Base-by-base conservation (phyloP, 352 stramenopile genomes). In the Blastocystis hominis region DNA sequence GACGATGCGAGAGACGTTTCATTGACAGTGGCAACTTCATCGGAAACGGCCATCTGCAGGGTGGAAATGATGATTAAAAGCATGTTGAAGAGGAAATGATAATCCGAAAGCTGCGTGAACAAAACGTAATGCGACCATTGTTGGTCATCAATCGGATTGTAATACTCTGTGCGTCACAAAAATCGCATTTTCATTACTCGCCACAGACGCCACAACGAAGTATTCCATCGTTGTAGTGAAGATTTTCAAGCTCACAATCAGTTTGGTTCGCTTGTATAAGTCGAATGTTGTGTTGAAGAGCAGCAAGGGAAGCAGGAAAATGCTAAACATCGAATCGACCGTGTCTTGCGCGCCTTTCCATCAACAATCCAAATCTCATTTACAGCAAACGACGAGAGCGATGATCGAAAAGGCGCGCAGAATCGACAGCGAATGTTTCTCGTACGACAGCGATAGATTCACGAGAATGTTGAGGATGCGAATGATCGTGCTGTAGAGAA, bases 51-150 rank as follows among this genome's bases (percentile, higher is more conserved):
- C 5, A 84, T 84, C 24, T 84, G 72, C 34, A 84, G 72, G 20
- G 62, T 64, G 1, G 72, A 84, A 24, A 84, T 68, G 55, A 84
- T 44, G 24, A 84, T 66, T n/a, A 84, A 40, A 6, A 84, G 38
- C 7, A 84, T 68, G 46, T 84, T 84, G 47, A 84, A 84, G n/a
- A 84, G 72, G 55, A 84, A 84, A 13, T 84, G 53, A 46, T 84
- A 84, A 44, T 66, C 47, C 10, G 72, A 84, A n/a, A 84, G 72
- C 44, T 84, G 50, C 6, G 72, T 42, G 6, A 84, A 34, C n/a
- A 84, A 36, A 7, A 84, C 20, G 47, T 84, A 84, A 47, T 84
- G 72, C 34, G 30, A 42, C 72, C 72, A 84, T 30, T 84, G 72
- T 53, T 84, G 66, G 55, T 69, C 54, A 15, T 68, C 13, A 44